Percentiles rank a stretch among this genome's conserved stretches.
Evolutionary conservation across 176 grass and related monocot species (phyloP).

Genomic region (Paspalum notatum): DNA sequence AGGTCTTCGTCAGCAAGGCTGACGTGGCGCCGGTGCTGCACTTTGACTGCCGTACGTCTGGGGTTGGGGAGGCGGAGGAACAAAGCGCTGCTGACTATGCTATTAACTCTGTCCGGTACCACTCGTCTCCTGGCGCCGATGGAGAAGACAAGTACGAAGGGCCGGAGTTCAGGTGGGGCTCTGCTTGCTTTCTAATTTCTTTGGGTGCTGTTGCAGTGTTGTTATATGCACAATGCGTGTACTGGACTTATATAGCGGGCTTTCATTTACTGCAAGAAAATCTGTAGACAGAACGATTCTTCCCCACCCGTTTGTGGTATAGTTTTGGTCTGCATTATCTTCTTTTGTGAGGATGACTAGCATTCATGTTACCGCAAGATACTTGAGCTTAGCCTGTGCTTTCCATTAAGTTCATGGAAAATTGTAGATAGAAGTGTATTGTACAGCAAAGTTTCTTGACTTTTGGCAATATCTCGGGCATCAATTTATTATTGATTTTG

Average conservation of each 20-base stretch:
- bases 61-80: not conserved
- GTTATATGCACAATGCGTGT: not conserved
- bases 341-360: not conserved
- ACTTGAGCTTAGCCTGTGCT: not conserved
- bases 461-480: not conserved
- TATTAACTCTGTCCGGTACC: conserved; percentile 47
- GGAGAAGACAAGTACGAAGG: conserved; percentile 50
- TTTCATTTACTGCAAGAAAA: not conserved
- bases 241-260: not conserved
- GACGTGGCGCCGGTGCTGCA: conserved; percentile 51
- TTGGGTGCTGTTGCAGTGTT: not conserved
- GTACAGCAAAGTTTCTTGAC: not conserved
- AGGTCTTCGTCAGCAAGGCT: conserved; percentile 71
- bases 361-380: not conserved
- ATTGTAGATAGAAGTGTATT: not conserved
- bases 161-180: conserved; percentile 53
- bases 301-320: rapidly evolving
- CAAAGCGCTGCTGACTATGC: conserved; percentile 29
- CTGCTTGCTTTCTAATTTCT: not conserved
- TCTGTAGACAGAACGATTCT: not conserved
- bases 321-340: not conserved
- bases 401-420: not conserved
- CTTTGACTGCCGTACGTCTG: conserved; percentile 61
- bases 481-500: not conserved
- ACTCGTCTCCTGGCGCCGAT: conserved; percentile 36